Conservation (phyloP, 2,329 filamentous ascomycete species). For the Epichloe glyceriae region DNA sequence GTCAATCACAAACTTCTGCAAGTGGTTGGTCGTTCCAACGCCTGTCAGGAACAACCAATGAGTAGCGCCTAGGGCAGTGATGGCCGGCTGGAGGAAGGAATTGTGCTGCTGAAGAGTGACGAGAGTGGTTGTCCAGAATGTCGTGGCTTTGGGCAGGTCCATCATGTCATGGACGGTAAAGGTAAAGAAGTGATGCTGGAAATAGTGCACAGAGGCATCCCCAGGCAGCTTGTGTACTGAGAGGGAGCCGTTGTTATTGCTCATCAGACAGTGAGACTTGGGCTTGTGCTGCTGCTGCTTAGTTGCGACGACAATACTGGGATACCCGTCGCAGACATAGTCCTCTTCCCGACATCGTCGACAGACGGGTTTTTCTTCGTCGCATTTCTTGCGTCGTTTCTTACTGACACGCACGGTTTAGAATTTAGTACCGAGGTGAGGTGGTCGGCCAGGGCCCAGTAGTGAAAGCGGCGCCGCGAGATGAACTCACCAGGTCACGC, state of each 20-base stretch:
- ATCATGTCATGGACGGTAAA: slow-evolving; percentile 2
- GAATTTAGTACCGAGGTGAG: not conserved
- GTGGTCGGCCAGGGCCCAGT: not conserved
- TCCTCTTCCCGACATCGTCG: slow-evolving; percentile 2
- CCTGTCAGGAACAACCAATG: slow-evolving; percentile 2
- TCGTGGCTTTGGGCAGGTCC: slow-evolving; percentile 1
- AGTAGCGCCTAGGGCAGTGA: not conserved
- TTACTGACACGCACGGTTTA: not conserved
- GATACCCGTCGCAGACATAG: slow-evolving; percentile 1
- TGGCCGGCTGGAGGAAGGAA: slow-evolving; percentile 1
- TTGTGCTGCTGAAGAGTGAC: not conserved
- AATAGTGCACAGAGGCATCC: slow-evolving; percentile 1
- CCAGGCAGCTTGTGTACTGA: not conserved
- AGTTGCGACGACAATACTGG: not conserved
- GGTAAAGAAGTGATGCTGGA: slow-evolving; percentile 3
- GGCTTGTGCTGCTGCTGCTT: not conserved
- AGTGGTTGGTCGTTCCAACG: not conserved
- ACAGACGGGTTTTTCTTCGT: slow-evolving; percentile 2
- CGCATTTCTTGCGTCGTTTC: slow-evolving; percentile 4
- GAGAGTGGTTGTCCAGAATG: slow-evolving; percentile 1
- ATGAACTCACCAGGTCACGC: slow-evolving; percentile 2
- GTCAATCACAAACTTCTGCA: not conserved
- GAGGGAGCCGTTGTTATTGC: not conserved
- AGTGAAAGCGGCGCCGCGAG: not conserved
- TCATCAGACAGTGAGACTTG: not conserved